These are phyloP conservation scores for Jackrogersella minutella DNA, from an alignment of 495 filamentous ascomycete species.

Conservation along the genomic window DNA sequence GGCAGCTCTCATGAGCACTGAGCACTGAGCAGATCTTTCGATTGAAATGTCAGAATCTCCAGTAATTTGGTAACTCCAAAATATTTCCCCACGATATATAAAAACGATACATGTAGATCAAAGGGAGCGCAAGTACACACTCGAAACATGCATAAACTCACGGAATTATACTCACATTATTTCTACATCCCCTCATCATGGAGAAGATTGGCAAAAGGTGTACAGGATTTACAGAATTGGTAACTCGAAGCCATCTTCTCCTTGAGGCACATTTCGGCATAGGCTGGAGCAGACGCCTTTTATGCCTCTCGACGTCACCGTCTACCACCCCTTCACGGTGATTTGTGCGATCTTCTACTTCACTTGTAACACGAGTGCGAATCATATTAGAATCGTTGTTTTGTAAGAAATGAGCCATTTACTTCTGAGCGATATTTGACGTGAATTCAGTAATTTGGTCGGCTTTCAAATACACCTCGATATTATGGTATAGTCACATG, in stretches of 20 bases:
- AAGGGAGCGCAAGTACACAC: background rate
- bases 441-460: slow-evolving; percentile 12
- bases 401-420: slow-evolving; percentile 30
- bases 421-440: slow-evolving; percentile 24
- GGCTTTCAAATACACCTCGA: slow-evolving; percentile 8
- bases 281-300: background rate
- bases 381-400: slow-evolving; percentile 7
- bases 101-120: background rate
- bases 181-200: background rate
- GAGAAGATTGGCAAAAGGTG: background rate
- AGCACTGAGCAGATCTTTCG: too few species aligned
- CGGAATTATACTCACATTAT: background rate
- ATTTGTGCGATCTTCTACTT: slow-evolving; percentile 22
- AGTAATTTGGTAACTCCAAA: background rate
- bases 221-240: background rate
- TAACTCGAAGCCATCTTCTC: background rate
- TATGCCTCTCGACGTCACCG: slow-evolving; percentile 12
- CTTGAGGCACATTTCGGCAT: background rate
- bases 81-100: slow-evolving; percentile 1
- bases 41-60: background rate
- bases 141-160: background rate
- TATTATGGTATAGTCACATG: slow-evolving; percentile 6
- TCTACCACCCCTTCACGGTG: slow-evolving; percentile 8
- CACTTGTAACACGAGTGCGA: slow-evolving; percentile 5
- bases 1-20: too few species aligned